Conservation (phyloP, 768 basidiomycete genomes). For the Tricholoma bakamatsutake region DNA sequence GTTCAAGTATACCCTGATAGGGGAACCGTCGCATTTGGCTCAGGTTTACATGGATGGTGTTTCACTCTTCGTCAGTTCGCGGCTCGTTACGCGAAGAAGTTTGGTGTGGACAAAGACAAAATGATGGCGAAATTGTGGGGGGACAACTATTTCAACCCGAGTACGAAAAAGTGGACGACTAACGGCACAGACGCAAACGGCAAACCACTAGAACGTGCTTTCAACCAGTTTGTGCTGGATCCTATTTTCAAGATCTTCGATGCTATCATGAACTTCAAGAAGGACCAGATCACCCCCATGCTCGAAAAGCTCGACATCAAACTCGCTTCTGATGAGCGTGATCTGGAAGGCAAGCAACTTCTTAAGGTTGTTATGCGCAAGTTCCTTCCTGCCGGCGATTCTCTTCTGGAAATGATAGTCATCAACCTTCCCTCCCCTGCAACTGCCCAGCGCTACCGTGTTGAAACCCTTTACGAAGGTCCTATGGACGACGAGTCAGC, state of each 20-base stretch:
- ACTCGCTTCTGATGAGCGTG: conserved; percentile 82
- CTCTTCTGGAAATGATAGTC: conserved; percentile 99
- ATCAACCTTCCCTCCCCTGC: conserved; percentile 97
- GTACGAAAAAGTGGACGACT: conserved; percentile 94
- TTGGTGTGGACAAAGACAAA: conserved; percentile 98
- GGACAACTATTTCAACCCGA: conserved; percentile 98
- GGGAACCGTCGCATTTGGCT: conserved; percentile 98
- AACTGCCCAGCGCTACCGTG: conserved; percentile 97
- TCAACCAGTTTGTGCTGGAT: conserved; percentile 97
- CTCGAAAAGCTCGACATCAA: conserved; percentile 96
- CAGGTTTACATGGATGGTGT: conserved; percentile 99
- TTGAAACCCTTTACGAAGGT: conserved; percentile 98
- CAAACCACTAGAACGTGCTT: conserved; percentile 94
- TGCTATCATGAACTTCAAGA: conserved; percentile 99
- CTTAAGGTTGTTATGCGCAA: conserved; percentile 99
- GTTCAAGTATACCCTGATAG: conserved; percentile 98
- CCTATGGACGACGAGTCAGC: conserved; percentile 99
- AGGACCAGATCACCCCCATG: conserved; percentile 76
- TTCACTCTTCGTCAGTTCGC: conserved; percentile 99
- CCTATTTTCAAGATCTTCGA: conserved; percentile 99
- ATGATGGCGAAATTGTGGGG: conserved; percentile 99
- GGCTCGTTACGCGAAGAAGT: conserved; percentile 91
- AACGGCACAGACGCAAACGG: conserved; percentile 70
- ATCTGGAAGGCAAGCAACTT: conserved; percentile 91
- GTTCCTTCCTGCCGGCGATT: conserved; percentile 98